A percentile compares a stretch with the other conserved stretches of the same genome.
These are phyloP conservation scores for Rhizopus stolonifer DNA, from an alignment of 371 early-diverging fungal species.

Conservation along the genomic window DNA sequence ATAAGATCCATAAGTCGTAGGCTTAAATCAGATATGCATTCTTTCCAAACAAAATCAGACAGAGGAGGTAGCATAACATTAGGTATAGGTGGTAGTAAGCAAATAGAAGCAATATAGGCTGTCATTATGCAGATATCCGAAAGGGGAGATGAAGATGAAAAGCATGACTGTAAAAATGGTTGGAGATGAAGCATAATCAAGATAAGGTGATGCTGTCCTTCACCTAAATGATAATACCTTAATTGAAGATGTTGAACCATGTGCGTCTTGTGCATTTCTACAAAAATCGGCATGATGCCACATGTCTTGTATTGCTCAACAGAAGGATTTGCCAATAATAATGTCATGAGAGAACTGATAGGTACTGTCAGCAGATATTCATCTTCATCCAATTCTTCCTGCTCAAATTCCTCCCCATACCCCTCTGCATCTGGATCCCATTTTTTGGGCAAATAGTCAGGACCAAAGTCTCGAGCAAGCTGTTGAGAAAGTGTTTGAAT, in stretches of 20 bases:
- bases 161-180: conserved; percentile 7
- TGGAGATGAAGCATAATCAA: conserved; percentile 14
- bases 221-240: conserved; percentile 5
- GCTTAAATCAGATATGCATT: conserved; percentile 13
- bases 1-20: conserved; percentile 10
- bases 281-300: neutral
- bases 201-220: conserved; percentile 10
- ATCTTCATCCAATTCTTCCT: conserved; percentile 32
- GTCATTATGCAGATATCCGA: conserved; percentile 13
- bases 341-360: conserved; percentile 19
- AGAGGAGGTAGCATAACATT: conserved; percentile 7
- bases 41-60: conserved; percentile 7
- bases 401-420: conserved; percentile 23
- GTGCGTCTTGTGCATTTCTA: conserved; percentile 8
- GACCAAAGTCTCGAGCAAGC: conserved; percentile 28
- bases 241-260: conserved; percentile 16
- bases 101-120: conserved; percentile 14
- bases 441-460: conserved; percentile 15
- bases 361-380: conserved; percentile 43
- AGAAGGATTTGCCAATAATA: conserved; percentile 5
- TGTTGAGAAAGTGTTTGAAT: conserved; percentile 34
- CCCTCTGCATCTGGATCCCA: conserved; percentile 34
- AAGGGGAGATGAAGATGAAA: neutral
- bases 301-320: neutral
- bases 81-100: conserved; percentile 15